Conservation (phyloP, 164 flowering plant genomes). For the Chimonanthus praecox region DNA sequence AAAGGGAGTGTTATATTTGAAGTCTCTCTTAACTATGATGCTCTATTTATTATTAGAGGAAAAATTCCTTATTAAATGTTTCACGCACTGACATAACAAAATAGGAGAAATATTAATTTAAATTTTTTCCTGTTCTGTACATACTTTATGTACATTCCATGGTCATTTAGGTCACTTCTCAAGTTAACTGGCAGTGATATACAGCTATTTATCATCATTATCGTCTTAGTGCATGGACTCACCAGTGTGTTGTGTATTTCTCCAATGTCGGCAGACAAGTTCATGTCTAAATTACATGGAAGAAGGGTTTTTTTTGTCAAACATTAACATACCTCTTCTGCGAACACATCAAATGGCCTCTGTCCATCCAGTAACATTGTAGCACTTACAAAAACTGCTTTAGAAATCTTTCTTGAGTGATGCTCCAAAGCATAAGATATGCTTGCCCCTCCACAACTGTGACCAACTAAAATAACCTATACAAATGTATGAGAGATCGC, state of each 20-base stretch:
- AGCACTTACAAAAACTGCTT: constrained; percentile 84
- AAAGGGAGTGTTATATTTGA: background rate
- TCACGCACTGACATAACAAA: background rate
- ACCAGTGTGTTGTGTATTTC: background rate
- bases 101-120: background rate
- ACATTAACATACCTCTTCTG: constrained; percentile 55
- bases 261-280: background rate
- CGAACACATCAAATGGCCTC: constrained; percentile 87
- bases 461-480: constrained; percentile 94
- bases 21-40: background rate
- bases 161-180: background rate
- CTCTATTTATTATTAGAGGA: background rate
- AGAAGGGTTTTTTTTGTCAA: background rate
- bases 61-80: background rate
- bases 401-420: constrained; percentile 64
- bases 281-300: background rate
- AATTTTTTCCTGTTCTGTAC: background rate
- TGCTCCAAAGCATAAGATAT: constrained; percentile 81
- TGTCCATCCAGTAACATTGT: constrained; percentile 84
- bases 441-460: constrained; percentile 92
- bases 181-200: background rate
- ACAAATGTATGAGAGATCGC: constrained; percentile 1
- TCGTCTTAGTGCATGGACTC: background rate
- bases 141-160: background rate
- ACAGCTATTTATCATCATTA: background rate